Evolutionary conservation across 1,139 yeast genomes (phyloP).

Genomic region (Yamadazyma mexicana): DNA sequence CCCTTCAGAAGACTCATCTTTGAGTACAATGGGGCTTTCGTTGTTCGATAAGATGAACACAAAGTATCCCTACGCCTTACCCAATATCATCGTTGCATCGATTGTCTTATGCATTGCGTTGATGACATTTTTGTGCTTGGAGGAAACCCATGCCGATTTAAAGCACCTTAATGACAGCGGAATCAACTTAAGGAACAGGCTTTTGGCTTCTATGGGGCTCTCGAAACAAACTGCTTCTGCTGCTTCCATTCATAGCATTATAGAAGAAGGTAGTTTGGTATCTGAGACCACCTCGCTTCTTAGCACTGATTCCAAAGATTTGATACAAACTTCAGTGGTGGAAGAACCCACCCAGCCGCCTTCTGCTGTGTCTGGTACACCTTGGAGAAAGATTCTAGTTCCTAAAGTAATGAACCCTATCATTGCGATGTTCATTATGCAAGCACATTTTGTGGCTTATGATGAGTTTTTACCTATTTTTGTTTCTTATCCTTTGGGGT

Average conservation of each 20-base stretch:
- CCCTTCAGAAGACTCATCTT: too few species aligned
- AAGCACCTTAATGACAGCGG: constrained; percentile 47
- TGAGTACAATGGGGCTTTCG: too few species aligned
- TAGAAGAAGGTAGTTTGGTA: neutral
- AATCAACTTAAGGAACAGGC: constrained; percentile 47
- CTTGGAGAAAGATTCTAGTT: constrained; percentile 7
- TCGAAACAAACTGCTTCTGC: constrained; percentile 19
- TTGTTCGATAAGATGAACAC: neutral
- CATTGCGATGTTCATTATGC: constrained; percentile 11
- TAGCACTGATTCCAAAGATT: constrained; percentile 1
- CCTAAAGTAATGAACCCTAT: constrained; percentile 12
- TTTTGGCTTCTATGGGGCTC: constrained; percentile 32
- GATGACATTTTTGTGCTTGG: constrained; percentile 50
- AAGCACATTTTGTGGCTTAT: constrained; percentile 47
- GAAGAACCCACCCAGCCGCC: neutral
- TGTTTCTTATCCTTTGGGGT: constrained; percentile 30
- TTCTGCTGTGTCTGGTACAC: neutral
- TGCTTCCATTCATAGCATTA: neutral
- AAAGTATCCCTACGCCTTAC: constrained; percentile 54
- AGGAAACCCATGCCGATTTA: constrained; percentile 54
- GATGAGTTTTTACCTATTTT: constrained; percentile 61
- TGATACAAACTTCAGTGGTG: neutral
- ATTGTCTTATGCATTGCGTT: constrained; percentile 37
- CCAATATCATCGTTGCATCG: constrained; percentile 52
- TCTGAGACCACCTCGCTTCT: constrained; percentile 5